Percentiles rank a stretch among this genome's conserved stretches.
Conservation (phyloP, 139 green algal species). For the Chlamydomonas incerta region DNA sequence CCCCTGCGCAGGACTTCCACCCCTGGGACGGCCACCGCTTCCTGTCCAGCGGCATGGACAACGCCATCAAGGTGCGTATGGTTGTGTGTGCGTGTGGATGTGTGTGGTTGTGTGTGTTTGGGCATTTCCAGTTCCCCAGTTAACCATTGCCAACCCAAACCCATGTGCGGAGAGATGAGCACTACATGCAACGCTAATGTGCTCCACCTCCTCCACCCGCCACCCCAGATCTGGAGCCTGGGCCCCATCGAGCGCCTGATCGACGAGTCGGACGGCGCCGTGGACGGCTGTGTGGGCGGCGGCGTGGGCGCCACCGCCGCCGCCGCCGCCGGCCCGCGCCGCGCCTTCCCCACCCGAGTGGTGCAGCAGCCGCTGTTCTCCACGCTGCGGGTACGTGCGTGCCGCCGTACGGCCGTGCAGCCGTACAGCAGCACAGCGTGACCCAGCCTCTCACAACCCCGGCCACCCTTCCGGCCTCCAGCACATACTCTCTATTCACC, state of each 20-base stretch:
- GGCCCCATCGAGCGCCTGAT: conserved; percentile 1
- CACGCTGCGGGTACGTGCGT: conserved; percentile 16
- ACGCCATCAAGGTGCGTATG: conserved; percentile 78
- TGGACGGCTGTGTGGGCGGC: not conserved
- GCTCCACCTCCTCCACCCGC: too few relatives aligned
- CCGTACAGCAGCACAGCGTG: too few relatives aligned
- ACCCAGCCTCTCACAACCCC: too few relatives aligned
- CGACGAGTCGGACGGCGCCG: not conserved
- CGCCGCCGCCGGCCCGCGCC: not conserved
- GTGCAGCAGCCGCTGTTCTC: conserved; percentile 52
- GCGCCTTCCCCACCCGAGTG: conserved; percentile 24
- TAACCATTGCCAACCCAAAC: too few relatives aligned
- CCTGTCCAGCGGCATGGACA: conserved; percentile 82
- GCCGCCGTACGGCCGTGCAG: too few relatives aligned
- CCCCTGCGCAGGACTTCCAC: conserved; percentile 68
- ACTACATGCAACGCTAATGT: too few relatives aligned
- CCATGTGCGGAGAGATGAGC: too few relatives aligned
- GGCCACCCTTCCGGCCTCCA: too few relatives aligned
- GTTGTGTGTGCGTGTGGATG: conserved; percentile 13
- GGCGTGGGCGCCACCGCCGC: not conserved
- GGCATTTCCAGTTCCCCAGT: too few relatives aligned
- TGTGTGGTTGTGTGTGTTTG: too few relatives aligned
- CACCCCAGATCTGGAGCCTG: conserved; percentile 24
- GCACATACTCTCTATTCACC: too few relatives aligned
- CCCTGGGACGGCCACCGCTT: conserved; percentile 66